Percentiles rank a stretch among this genome's conserved stretches.
These are phyloP conservation scores for Globisporangium camurandrum DNA, from an alignment of 352 stramenopile genomes.

Conservation along the genomic window DNA sequence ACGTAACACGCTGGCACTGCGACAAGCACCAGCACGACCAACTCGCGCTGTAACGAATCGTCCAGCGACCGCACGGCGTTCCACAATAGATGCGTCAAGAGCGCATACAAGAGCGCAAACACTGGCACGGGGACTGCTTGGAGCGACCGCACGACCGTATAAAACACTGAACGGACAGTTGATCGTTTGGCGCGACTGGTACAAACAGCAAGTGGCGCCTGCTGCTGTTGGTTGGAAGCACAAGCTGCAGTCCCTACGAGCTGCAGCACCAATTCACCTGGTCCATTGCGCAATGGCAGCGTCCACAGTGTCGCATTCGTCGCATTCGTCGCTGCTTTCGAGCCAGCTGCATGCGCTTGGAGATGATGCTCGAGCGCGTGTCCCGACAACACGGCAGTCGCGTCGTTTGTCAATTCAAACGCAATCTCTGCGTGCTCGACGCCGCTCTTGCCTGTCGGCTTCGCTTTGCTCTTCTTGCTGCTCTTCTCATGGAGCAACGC, in stretches of 20 bases:
- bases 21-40: slow-evolving; percentile 54
- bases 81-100: slow-evolving; percentile 58
- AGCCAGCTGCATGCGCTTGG: slow-evolving; percentile 28
- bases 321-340: slow-evolving; percentile 21
- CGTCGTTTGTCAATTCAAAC: slow-evolving; percentile 60
- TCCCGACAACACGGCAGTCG: slow-evolving; percentile 38
- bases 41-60: slow-evolving; percentile 35
- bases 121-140: slow-evolving; percentile 47
- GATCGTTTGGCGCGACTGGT: slow-evolving; percentile 7
- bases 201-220: not conserved
- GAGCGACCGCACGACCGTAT: slow-evolving; percentile 28
- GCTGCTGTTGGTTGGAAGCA: slow-evolving; percentile 2
- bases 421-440: slow-evolving; percentile 48
- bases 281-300: slow-evolving; percentile 45
- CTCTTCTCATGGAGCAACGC: slow-evolving; percentile 47
- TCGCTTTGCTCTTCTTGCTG: slow-evolving; percentile 18
- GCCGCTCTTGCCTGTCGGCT: not conserved
- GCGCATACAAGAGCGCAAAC: slow-evolving; percentile 69
- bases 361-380: slow-evolving; percentile 51
- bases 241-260: slow-evolving; percentile 29
- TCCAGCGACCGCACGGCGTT: slow-evolving; percentile 26
- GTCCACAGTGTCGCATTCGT: slow-evolving; percentile 61
- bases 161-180: no score
- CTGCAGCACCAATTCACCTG: slow-evolving; percentile 52
- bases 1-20: slow-evolving; percentile 60